Percentiles rank a stretch among this genome's conserved stretches.
Conservation (phyloP, 192 early-diverging fungal genomes). For the Gonapodya sp. region DNA sequence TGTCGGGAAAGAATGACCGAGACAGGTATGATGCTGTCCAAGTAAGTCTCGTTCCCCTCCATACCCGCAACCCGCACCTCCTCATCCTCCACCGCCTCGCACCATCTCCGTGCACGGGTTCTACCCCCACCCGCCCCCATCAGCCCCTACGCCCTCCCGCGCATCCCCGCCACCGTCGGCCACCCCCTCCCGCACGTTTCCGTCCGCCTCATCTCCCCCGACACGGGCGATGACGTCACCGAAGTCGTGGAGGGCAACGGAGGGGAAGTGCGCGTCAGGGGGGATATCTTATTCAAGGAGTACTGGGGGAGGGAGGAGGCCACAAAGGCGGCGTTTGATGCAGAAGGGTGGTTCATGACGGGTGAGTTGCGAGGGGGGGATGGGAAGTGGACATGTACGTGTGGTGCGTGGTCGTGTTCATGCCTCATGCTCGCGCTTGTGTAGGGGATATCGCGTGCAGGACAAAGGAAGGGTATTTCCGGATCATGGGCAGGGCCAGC, state of each 20-base stretch:
- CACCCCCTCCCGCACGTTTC: slow-evolving; percentile 60
- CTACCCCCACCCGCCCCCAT: background rate
- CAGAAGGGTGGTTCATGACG: slow-evolving; percentile 52
- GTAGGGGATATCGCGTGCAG: slow-evolving; percentile 66
- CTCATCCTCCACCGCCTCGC: background rate
- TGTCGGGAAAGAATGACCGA: slow-evolving; percentile 59
- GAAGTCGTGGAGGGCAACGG: slow-evolving; percentile 27
- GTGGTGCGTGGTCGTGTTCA: background rate
- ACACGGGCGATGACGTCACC: slow-evolving; percentile 42
- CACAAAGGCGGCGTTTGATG: slow-evolving; percentile 57
- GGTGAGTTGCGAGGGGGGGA: background rate
- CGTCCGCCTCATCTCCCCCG: slow-evolving; percentile 38
- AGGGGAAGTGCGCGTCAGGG: slow-evolving; percentile 66
- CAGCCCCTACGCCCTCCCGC: slow-evolving; percentile 16
- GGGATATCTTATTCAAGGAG: slow-evolving; percentile 65
- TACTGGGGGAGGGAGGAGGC: slow-evolving; percentile 67
- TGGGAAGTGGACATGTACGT: background rate
- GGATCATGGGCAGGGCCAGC: slow-evolving; percentile 69
- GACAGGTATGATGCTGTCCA: slow-evolving; percentile 81
- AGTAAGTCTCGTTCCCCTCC: too few species aligned
- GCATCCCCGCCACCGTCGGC: slow-evolving; percentile 57
- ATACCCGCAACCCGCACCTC: slow-evolving; percentile 15
- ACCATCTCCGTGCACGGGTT: background rate
- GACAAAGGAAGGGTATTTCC: slow-evolving; percentile 39
- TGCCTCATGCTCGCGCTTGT: slow-evolving; percentile 44